Evolutionary conservation across 192 early-diverging fungal genomes (phyloP), one percentile per base, ranked within the genome.

Genomic region (Coemansia sp.): DNA sequence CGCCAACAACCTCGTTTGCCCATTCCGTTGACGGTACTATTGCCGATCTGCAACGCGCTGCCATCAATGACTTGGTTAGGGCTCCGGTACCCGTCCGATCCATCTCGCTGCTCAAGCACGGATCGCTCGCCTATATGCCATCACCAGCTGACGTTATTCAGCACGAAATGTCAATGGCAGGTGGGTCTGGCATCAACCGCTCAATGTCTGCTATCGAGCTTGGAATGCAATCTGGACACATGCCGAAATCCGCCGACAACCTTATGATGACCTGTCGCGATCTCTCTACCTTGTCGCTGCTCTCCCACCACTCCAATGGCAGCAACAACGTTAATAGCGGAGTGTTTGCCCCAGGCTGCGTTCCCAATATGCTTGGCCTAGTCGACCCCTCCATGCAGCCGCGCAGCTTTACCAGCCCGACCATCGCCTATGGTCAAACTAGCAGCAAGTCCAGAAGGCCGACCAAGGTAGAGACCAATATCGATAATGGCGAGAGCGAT

Each of bases 201-300:
- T 34, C 34, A 34, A 66, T 66, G 49, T 66, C 44, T 29, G 65
- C 65, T 11, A 16, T 66, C 16, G 57, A 60, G 57, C 57, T 60
- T 36, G 57, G 57, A 12, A 31, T 57, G 54, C 54, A 57, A 31
- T n/a, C 65, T 24, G 22, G 27, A 38, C 38, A 44, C 16, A 34
- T 41, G 43, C 22, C 44, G 16, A 38, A 7, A 10, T 10, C 55
- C 27, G 44, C 66, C 0, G 72, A 78, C 20, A 65, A 61, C 22
- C 63, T 78, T 20, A 62, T 61, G 27, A 54, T 68, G 7, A 60
- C 75, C 24, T 70, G 75, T 2, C 74, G 66, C 16, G 75, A 82
- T 20, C 66, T 77, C 9, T 82, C 80, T 0, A 42, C 80, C 1
- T 22, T 82, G 34, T 82, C 80, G 49, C 12, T 77, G 38, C 54